Base-by-base conservation (phyloP, 2,329 filamentous ascomycete genomes). In the Aspergillus latus region DNA sequence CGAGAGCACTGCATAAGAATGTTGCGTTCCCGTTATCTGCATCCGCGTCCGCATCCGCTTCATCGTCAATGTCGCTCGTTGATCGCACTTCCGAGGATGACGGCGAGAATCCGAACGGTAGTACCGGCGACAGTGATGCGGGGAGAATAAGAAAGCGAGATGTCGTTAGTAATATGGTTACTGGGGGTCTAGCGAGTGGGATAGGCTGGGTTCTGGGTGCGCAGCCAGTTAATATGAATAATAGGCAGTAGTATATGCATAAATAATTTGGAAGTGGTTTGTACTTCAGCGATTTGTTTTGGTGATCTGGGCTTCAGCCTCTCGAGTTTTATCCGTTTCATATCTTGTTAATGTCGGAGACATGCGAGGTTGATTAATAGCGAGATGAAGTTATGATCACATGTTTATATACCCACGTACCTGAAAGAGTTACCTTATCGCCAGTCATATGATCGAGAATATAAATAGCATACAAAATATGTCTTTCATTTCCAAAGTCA, bases 121-220 rank as follows among this genome's bases (percentile, higher is more conserved):
- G 30, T 42, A 28, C 21, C 10, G 36, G 26, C 13, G 66, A 62
- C 5, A 57, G 62, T n/a, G 68, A 62, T 13, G 66, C 68, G 28
- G 67, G 64, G 1, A 70, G 72, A 42, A 73, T 79, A 13, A 68
- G 79, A 42, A 81, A 80, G 63, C 68, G 79, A 57, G 79, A 81
- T 67, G 71, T 86, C 73, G 83, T 87, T 47, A 84, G 84, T 57
- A 86, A 80, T 72, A 84, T 84, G 70, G 84, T 86, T 5, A 85
- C 82, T 10, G 84, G 83, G 2, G 83, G 83, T 5, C 68, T 87
- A 65, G 83, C 82, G 6, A 84, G 78, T 67, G 85, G 85, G 8
- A 75, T 88, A 64, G 85, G 85, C 7, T 88, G 85, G 85, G 82
- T 87, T 55, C 68, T 88, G 53, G 85, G 85, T 68, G 77, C 76